Evolutionary conservation across 805 yeast species (phyloP).

Genomic region (Hanseniaspora occidentalis): DNA sequence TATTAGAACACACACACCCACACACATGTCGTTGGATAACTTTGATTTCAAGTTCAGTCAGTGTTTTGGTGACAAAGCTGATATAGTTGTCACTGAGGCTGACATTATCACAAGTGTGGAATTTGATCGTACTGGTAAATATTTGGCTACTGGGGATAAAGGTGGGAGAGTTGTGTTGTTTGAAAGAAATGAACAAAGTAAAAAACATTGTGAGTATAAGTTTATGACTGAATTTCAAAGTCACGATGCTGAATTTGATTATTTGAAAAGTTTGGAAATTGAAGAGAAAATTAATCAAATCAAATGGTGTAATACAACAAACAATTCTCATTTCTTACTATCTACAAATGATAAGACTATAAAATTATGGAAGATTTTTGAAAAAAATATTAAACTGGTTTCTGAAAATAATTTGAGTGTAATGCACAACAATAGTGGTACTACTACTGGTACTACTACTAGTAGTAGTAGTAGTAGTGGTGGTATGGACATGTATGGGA

Average conservation of each 20-base stretch:
- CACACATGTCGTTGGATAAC: conserved; percentile 21
- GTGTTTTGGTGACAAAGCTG: conserved; percentile 98
- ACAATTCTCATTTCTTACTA: conserved; percentile 79
- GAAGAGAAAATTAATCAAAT: conserved; percentile 97
- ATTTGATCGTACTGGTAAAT: conserved; percentile 90
- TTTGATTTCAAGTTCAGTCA: conserved; percentile 66
- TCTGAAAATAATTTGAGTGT: conserved; percentile 70
- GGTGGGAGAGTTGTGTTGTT: conserved; percentile 97
- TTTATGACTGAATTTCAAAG: conserved; percentile 95
- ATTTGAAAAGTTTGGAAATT: conserved; percentile 86
- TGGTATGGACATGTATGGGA: too few relatives aligned
- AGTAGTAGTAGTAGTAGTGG: conserved; percentile 7
- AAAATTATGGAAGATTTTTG: conserved; percentile 92
- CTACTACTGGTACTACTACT: conserved; percentile 3
- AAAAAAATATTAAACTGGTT: conserved; percentile 82
- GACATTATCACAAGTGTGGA: conserved; percentile 96
- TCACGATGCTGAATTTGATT: conserved; percentile 98
- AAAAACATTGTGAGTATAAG: conserved; percentile 73
- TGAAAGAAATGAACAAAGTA: conserved; percentile 58
- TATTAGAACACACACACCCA: neutral
- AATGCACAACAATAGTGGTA: conserved; percentile 22
- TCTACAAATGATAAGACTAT: conserved; percentile 97
- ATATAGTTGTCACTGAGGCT: conserved; percentile 91
- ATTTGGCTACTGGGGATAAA: conserved; percentile 93
- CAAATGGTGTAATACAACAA: conserved; percentile 85